Evolutionary conservation across 805 yeast genomes (phyloP), one percentile per base, ranked within the genome.

Genomic region (Blastobotrys terrestris): DNA sequence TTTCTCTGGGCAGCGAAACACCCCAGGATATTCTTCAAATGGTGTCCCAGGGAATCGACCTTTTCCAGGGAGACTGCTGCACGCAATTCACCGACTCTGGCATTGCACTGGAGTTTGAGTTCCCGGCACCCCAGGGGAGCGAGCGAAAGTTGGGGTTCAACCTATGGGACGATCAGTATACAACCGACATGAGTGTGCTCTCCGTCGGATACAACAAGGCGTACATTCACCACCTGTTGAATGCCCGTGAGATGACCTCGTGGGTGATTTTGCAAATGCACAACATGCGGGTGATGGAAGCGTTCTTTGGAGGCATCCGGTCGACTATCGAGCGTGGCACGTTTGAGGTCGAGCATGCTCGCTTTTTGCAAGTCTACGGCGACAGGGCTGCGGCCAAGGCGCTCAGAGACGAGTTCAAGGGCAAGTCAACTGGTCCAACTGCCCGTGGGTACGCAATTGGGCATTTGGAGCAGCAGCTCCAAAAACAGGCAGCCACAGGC

Each of bases 241-340:
- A 66, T 35, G 76, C 75, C 7, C 58, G 60, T 15, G 77, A 73
- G 56, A 73, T 73, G 77, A 64, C 73, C 20, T 74, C 75, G 1
- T 67, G 72, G 63, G 72, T 72, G 45, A 55, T 72, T 7, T 60
- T 73, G 35, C 75, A 72, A 57, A 62, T 64, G 54, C 75, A 74
- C 53, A 73, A 73, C 53, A 47, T 67, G 22, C 55, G 55, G 18
- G 63, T 66, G 0, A 53, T 62, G n/a, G 56, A 53, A 20, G 13
- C 48, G 45, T 67, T 72, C 46, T 66, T 73, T 51, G 55, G 44
- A 3, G 69, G 64, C 3, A 56, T 73, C 3, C 59, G 70, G 7
- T 46, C 16, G 13, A 53, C 71, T 3, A 63, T 72, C 11, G 59
- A 49, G 14, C 49, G 50, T 6, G 72, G 66, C 18, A 55, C 63